phyloP scores from a whole-genome alignment of 2,329 filamentous ascomycete species.

The Akanthomyces lecanii region DNA sequence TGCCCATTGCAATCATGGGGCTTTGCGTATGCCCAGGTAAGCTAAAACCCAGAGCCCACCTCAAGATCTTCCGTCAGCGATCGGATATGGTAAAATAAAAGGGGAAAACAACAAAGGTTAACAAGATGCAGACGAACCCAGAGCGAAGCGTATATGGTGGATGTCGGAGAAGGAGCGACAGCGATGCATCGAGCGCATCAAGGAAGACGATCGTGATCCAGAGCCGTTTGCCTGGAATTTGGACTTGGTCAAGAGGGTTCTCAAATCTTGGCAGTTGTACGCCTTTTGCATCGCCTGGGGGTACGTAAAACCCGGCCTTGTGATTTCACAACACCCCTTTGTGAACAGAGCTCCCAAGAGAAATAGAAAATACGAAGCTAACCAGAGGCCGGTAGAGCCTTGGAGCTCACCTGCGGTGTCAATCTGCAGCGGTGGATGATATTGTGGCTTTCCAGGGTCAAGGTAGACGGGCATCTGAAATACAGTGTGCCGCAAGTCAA shows the following conservation, averaged over 20 bases:
- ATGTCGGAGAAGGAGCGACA: constrained; percentile 14
- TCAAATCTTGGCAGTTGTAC: background rate
- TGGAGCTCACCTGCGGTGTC: constrained; percentile 13
- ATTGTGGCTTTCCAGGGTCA: constrained; percentile 8
- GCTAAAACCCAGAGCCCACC: background rate
- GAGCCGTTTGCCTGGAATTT: background rate
- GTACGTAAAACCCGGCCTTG: background rate
- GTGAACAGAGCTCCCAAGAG: no score
- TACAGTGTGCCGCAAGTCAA: background rate
- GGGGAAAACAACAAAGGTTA: background rate
- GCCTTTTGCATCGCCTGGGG: background rate
- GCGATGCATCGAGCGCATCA: constrained; percentile 9
- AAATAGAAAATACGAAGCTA: background rate
- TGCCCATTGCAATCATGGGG: constrained; percentile 30
- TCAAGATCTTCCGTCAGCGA: background rate
- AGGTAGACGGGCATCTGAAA: background rate
- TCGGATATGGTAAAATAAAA: background rate
- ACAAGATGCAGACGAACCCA: constrained; percentile 12
- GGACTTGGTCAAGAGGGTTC: background rate
- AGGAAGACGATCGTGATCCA: constrained; percentile 8
- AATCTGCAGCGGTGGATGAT: constrained; percentile 13
- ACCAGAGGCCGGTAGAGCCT: background rate
- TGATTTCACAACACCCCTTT: no score
- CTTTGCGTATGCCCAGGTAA: constrained; percentile 10
- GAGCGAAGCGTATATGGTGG: constrained; percentile 12